These are phyloP conservation scores for Didymella keratinophila DNA, from an alignment of 2,329 filamentous ascomycete species.

Conservation along the genomic window DNA sequence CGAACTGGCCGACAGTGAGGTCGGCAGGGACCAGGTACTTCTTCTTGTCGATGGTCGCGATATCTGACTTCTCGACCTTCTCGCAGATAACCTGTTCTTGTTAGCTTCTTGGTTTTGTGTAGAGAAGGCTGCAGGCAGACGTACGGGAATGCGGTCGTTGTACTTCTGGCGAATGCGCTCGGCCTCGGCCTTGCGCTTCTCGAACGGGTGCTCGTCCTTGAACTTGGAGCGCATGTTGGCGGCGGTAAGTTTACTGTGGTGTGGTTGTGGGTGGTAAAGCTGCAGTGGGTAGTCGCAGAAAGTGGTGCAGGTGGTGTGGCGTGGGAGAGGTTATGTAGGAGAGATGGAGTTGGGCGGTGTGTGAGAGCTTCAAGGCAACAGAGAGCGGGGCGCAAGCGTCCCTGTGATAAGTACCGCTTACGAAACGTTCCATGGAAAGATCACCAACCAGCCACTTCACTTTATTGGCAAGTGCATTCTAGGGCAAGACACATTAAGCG, in stretches of 20 bases:
- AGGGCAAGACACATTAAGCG: constrained; percentile 22
- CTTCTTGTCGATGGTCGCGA: constrained; percentile 99
- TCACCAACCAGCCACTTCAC: constrained; percentile 22
- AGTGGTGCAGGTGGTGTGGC: constrained; percentile 25
- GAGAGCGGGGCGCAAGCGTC: constrained; percentile 36
- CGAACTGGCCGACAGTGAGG: constrained; percentile 98
- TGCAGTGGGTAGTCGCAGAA: constrained; percentile 11
- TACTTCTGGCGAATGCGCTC: constrained; percentile 99
- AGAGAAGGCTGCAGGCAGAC: constrained; percentile 51
- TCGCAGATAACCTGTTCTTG: constrained; percentile 81
- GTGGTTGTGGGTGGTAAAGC: constrained; percentile 24
- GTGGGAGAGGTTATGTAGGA: constrained; percentile 36
- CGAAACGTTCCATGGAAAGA: constrained; percentile 20
- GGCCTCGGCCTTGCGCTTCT: constrained; percentile 99
- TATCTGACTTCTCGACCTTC: constrained; percentile 74
- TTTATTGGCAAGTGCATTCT: constrained; percentile 24
- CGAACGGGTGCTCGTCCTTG: constrained; percentile 99
- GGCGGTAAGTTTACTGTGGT: constrained; percentile 19
- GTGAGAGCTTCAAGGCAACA: constrained; percentile 35
- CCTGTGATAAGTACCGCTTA: constrained; percentile 28
- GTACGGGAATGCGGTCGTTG: constrained; percentile 94
- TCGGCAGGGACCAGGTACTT: constrained; percentile 98
- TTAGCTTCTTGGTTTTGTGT: constrained; percentile 27
- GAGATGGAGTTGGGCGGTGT: constrained; percentile 43
- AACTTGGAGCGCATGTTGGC: constrained; percentile 93